phyloP scores from a whole-genome alignment of 2,329 filamentous ascomycete genomes.

The Monilinia laxa region DNA sequence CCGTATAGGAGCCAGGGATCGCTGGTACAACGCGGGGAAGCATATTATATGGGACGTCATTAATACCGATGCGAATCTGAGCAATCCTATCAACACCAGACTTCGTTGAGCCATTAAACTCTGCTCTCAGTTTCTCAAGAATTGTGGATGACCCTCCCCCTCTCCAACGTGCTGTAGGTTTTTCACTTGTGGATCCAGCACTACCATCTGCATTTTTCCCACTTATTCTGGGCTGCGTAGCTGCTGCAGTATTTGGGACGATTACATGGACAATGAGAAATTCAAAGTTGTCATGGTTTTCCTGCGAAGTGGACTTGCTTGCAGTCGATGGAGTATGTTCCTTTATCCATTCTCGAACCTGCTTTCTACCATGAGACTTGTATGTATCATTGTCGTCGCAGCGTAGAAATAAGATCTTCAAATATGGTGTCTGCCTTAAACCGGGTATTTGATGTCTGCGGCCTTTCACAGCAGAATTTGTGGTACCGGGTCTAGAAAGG shows the following conservation, averaged over 20 bases:
- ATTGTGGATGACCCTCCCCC: slow-evolving; percentile 76
- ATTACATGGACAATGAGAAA: slow-evolving; percentile 95
- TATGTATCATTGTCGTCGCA: slow-evolving; percentile 97
- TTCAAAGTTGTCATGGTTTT: slow-evolving; percentile 95
- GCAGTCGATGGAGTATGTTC: slow-evolving; percentile 62
- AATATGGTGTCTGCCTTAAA: slow-evolving; percentile 85
- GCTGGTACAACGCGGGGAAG: slow-evolving; percentile 63
- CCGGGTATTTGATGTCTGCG: slow-evolving; percentile 94
- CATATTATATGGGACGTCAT: slow-evolving; percentile 65
- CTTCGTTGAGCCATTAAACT: slow-evolving; percentile 81
- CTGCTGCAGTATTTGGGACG: slow-evolving; percentile 77
- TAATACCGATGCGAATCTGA: slow-evolving; percentile 77
- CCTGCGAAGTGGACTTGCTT: slow-evolving; percentile 64
- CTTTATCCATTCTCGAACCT: slow-evolving; percentile 90
- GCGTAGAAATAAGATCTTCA: slow-evolving; percentile 84
- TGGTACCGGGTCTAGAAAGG: slow-evolving; percentile 29
- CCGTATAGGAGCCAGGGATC: slow-evolving; percentile 62
- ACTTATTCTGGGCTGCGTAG: slow-evolving; percentile 70
- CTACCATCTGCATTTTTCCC: slow-evolving; percentile 50
- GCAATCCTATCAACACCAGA: slow-evolving; percentile 72
- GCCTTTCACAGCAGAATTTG: slow-evolving; percentile 46
- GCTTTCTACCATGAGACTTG: slow-evolving; percentile 73
- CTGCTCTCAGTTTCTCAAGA: slow-evolving; percentile 82
- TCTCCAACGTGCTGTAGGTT: slow-evolving; percentile 71
- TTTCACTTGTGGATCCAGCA: slow-evolving; percentile 61